Base-by-base conservation (phyloP, 2,329 filamentous ascomycete species). In the Pseudogymnoascus sp. region DNA sequence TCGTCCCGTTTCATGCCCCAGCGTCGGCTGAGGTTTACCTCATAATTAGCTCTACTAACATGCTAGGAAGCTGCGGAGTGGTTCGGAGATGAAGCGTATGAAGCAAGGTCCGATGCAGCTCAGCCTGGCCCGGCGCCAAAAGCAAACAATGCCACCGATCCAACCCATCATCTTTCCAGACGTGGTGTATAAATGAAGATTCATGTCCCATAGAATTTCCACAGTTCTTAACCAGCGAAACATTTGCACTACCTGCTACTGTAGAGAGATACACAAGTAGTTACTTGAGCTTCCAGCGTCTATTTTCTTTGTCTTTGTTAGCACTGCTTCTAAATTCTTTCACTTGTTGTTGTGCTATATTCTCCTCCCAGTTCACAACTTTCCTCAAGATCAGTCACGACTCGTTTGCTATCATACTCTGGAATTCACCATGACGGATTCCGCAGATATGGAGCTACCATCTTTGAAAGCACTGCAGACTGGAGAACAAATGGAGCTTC, bases 401-500 rank as follows among this genome's bases (percentile, higher is more conserved):
- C 21, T 28, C 60, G 12, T 16, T 46, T 46, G 7, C 34, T 9
- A 11, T 21, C 38, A 18, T 23, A 3, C 21, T 18, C 16, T 16
- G n/a, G 14, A 5, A 18, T 16, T 43, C n/a, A n/a, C 21, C 18
- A 67, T 67, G 65, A 40, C 37, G 6, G 49, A 63, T 8, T 25
- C 63, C 9, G 53, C 23, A 21, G 49, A 62, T 38, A 42, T 66
- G 25, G 38, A 42, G 11, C 42, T 68, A 7, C 65, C 65, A 14
- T 65, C 64, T 12, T 31, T 67, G 56, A 62, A 67, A 37, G 46
- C 23, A 18, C 60, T 69, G 3, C 67, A 65, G 31, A 63, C 64
- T 6, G 73, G 77, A 63, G 82, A 85, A 69, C 82, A 85, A 73
- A 77, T 79, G 18, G 79, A 79, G 38, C 77, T 86, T 40, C 75